Conservation (phyloP, 495 filamentous ascomycete genomes). For the Neurospora tetraspora region DNA sequence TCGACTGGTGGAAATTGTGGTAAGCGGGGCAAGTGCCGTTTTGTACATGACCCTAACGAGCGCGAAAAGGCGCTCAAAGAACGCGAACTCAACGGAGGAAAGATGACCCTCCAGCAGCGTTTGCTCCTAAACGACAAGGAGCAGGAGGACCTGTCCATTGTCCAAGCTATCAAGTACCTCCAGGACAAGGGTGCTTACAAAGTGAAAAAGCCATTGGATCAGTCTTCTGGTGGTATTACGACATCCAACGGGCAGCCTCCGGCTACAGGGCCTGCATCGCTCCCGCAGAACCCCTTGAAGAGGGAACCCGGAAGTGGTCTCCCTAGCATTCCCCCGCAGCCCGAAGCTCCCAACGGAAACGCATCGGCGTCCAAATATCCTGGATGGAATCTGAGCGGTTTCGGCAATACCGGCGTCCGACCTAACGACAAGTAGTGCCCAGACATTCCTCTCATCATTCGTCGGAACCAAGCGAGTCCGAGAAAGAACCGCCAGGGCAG, state of each 20-base stretch:
- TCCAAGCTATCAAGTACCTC: constrained; percentile 43
- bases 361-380: constrained; percentile 12
- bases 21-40: constrained; percentile 56
- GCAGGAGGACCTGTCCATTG: constrained; percentile 45
- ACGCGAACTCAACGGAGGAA: constrained; percentile 42
- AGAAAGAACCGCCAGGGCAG: background rate
- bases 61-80: constrained; percentile 43
- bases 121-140: constrained; percentile 47
- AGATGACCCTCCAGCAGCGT: constrained; percentile 46
- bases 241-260: constrained; percentile 4
- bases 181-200: constrained; percentile 30
- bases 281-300: constrained; percentile 13
- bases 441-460: background rate
- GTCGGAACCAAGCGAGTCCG: background rate
- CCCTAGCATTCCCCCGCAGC: constrained; percentile 21
- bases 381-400: constrained; percentile 27
- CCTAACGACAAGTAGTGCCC: constrained; percentile 14
- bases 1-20: constrained; percentile 50
- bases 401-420: constrained; percentile 23
- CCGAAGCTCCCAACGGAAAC: constrained; percentile 3
- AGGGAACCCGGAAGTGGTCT: constrained; percentile 16
- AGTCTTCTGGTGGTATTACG: background rate
- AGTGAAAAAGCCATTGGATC: background rate
- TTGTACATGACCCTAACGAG: constrained; percentile 45
- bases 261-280: background rate